Evolutionary conservation across 2,329 filamentous ascomycete genomes (phyloP).

Genomic region (Talaromyces verruculosus): DNA sequence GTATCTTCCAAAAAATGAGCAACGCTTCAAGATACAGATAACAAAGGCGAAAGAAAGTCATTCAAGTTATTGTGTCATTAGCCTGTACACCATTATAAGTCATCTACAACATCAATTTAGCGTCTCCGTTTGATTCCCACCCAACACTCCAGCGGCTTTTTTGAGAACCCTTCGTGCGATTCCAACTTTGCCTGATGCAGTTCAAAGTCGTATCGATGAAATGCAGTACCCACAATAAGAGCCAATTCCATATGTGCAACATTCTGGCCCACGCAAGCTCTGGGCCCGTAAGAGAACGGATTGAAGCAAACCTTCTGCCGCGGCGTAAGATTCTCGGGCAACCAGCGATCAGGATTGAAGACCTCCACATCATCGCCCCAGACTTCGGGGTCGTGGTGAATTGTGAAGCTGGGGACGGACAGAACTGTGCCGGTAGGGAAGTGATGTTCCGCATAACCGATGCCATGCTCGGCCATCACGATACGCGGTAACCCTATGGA

Average conservation of each 20-base stretch:
- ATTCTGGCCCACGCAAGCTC: slow-evolving; percentile 46
- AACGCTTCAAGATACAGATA: background rate
- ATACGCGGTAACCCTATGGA: slow-evolving; percentile 28
- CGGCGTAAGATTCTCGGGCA: slow-evolving; percentile 23
- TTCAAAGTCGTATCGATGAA: slow-evolving; percentile 27
- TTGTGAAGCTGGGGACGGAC: slow-evolving; percentile 43
- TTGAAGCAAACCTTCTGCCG: slow-evolving; percentile 41
- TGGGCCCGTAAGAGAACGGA: slow-evolving; percentile 45
- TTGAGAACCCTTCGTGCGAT: slow-evolving; percentile 28
- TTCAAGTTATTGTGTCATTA: background rate
- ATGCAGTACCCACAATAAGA: slow-evolving; percentile 37
- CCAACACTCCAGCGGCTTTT: slow-evolving; percentile 27
- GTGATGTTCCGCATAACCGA: slow-evolving; percentile 22
- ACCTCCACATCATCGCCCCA: slow-evolving; percentile 44
- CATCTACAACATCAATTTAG: background rate
- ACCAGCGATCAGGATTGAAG: slow-evolving; percentile 42
- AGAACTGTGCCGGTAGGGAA: slow-evolving; percentile 37
- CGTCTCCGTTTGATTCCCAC: slow-evolving; percentile 23
- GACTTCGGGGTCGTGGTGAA: slow-evolving; percentile 43
- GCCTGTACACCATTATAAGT: background rate
- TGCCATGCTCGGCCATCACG: slow-evolving; percentile 26
- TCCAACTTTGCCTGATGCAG: slow-evolving; percentile 23
- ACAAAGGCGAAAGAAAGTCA: background rate
- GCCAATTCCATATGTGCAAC: slow-evolving; percentile 46
- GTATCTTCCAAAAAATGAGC: background rate